Evolutionary conservation across 208 protist species (phyloP).

Genomic region (Phytomonas serpens): DNA sequence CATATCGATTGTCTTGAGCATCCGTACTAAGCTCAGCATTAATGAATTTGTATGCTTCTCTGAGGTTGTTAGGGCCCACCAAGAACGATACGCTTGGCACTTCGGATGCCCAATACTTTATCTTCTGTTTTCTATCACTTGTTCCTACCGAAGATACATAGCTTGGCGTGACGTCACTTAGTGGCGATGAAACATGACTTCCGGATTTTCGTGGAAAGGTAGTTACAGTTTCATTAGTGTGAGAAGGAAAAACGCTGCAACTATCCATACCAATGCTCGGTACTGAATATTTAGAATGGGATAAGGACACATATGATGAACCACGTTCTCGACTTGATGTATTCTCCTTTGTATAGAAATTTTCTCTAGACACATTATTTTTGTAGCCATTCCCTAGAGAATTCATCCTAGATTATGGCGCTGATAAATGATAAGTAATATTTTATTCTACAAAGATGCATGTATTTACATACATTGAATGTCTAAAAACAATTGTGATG

Average conservation of each 20-base stretch:
- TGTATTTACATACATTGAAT: neutral
- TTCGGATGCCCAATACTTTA: neutral
- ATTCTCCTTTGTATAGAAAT: neutral
- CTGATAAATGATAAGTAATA: neutral
- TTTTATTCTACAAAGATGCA: neutral
- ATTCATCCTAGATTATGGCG: neutral
- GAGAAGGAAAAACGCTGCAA: neutral
- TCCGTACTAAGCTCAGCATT: neutral
- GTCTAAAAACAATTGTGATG: slow-evolving; percentile 11
- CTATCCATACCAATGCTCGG: neutral
- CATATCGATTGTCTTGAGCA: neutral
- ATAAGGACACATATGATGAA: neutral
- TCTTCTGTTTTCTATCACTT: neutral
- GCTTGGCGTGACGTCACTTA: neutral
- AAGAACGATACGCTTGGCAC: neutral
- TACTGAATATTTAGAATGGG: neutral
- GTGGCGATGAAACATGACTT: neutral
- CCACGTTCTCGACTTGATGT: neutral
- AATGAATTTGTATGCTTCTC: neutral
- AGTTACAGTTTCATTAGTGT: neutral
- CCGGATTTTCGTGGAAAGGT: neutral
- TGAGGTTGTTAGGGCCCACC: neutral
- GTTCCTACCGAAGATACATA: neutral
- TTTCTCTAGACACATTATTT: neutral
- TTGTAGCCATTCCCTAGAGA: neutral